Base-by-base conservation (phyloP, 108 stramenopile species). In the Fistulifera pelliculosa region DNA sequence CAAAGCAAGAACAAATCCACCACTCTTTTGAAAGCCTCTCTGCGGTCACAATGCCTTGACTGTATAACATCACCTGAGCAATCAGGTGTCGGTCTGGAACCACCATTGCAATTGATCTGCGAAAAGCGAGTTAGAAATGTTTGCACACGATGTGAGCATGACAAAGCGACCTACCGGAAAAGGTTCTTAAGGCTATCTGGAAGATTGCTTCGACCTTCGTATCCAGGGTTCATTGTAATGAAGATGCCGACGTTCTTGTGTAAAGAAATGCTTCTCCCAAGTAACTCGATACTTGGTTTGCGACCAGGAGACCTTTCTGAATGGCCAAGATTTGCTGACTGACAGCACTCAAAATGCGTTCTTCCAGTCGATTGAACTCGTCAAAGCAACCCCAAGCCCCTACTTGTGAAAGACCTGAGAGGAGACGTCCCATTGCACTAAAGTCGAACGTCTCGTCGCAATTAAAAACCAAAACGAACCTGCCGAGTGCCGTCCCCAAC, bases 141-240 rank as follows among this genome's bases (percentile, higher is more conserved):
- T 35, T 35, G 31, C 8, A 8, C 31, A 35, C 3, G 31, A 8
- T 35, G 8, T 35, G 31, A 3, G 31, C 8, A 35, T 35, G 31
- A 3, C 31, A 35, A 35, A 35, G 3, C 3, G 31, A 35, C 31
- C 8, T 35, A 35, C 14, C 99, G 73, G 75, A 99, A 99, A 13
- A 99, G 84, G 38, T 69, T 87, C 73, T 98, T 99, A 27, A 99
- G 74, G 64, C 98, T 99, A 60, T 99, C 99, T 11, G 99, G 99
- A 47, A 99, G 83, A 62, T 98, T 96, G 47, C 83, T 84, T 41
- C 99, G 89, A n/a, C 99, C 97, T 6, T 96, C 97, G 71, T 99
- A 98, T 27, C 97, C 99, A 27, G 99, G 99, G 68, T 99, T 99
- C 96, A 98, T 96, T 18, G 99, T 99, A 10, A 98, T 90, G 65